Conservation (phyloP, 805 yeast species). For the Cyberlindnera maritima region DNA sequence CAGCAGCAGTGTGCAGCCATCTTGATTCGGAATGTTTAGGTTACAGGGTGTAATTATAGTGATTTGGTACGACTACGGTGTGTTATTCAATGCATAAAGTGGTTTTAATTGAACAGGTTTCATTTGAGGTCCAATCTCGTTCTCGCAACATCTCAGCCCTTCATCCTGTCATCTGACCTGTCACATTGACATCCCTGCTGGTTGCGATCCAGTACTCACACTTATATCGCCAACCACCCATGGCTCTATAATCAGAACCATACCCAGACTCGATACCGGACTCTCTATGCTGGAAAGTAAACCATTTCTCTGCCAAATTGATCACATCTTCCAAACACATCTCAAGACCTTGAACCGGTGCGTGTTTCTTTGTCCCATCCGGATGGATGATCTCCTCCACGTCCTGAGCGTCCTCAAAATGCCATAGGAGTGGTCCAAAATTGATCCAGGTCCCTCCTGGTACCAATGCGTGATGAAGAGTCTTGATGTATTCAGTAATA, state of each 20-base stretch:
- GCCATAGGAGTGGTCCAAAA: conserved; percentile 73
- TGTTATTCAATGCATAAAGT: no score
- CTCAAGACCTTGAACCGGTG: conserved; percentile 55
- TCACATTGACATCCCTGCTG: neutral
- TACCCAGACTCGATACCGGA: conserved; percentile 48
- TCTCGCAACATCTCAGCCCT: no score
- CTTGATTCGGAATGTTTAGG: neutral
- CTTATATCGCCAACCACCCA: conserved; percentile 55
- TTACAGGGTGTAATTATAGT: no score
- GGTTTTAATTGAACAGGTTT: no score
- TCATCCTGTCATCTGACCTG: neutral
- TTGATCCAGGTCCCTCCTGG: conserved; percentile 56
- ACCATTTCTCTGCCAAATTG: conserved; percentile 47
- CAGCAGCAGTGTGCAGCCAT: neutral
- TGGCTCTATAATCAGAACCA: conserved; percentile 45
- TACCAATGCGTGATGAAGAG: conserved; percentile 40
- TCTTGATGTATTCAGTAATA: conserved; percentile 51
- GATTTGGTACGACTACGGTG: no score
- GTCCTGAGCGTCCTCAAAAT: conserved; percentile 52
- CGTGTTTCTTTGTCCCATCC: conserved; percentile 25
- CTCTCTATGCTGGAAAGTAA: conserved; percentile 44
- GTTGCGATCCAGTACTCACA: conserved; percentile 72
- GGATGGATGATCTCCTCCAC: conserved; percentile 23
- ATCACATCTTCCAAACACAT: conserved; percentile 54
- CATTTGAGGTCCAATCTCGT: no score